A percentile compares a stretch with the other conserved stretches of the same genome.
Conservation (phyloP, 768 basidiomycete genomes). For the Dentipellis fragilis region DNA sequence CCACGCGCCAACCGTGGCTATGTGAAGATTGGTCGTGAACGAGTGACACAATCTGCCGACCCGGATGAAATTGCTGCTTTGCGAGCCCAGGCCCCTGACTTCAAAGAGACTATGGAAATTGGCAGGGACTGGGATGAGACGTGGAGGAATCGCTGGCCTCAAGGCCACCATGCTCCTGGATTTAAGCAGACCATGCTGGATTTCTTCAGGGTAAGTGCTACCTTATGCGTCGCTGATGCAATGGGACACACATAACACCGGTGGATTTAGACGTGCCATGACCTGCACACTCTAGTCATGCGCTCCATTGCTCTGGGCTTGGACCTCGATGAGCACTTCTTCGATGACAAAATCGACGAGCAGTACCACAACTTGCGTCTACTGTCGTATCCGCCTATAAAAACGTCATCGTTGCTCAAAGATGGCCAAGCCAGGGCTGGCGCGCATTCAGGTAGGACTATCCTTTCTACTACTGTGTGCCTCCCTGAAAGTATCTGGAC, state of each 20-base stretch:
- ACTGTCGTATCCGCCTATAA: constrained; percentile 74
- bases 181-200: constrained; percentile 68
- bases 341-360: constrained; percentile 64
- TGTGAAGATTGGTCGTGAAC: constrained; percentile 72
- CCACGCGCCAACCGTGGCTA: constrained; percentile 82
- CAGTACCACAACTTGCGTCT: constrained; percentile 77
- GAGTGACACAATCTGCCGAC: constrained; percentile 66
- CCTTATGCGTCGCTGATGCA: background rate
- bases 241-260: background rate
- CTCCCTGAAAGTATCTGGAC: background rate
- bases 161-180: constrained; percentile 45
- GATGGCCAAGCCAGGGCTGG: constrained; percentile 76
- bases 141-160: constrained; percentile 79
- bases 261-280: constrained; percentile 50
- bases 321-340: constrained; percentile 61
- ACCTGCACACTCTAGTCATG: constrained; percentile 70
- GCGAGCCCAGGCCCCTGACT: constrained; percentile 69
- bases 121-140: constrained; percentile 72
- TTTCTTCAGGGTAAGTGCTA: constrained; percentile 52
- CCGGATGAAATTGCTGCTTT: constrained; percentile 63
- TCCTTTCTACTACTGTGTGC: background rate
- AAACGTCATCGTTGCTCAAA: constrained; percentile 39
- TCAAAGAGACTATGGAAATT: constrained; percentile 84
- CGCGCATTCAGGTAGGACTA: constrained; percentile 56
- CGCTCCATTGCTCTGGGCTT: constrained; percentile 79